phyloP scores from a whole-genome alignment of 805 yeast genomes.

The Naumovozyma castellii region DNA sequence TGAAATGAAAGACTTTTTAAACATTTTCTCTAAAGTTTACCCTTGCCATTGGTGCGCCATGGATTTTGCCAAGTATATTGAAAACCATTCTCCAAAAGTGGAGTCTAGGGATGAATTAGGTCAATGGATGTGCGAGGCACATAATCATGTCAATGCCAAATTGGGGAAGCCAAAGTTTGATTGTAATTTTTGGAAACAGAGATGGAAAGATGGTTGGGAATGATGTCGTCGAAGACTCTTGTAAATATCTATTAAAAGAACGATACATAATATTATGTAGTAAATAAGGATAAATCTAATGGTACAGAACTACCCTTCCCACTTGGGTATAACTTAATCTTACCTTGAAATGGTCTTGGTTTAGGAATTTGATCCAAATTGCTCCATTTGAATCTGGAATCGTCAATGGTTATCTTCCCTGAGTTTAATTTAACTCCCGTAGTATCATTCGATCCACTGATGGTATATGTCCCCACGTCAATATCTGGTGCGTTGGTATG shows the following conservation, averaged over 20 bases:
- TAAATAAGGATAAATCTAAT: slow-evolving; percentile 39
- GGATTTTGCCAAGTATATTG: slow-evolving; percentile 63
- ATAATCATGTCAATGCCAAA: slow-evolving; percentile 82
- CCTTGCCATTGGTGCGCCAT: slow-evolving; percentile 93
- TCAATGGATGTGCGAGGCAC: slow-evolving; percentile 89
- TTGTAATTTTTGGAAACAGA: slow-evolving; percentile 80
- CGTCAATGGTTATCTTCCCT: slow-evolving; percentile 47
- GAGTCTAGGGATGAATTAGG: slow-evolving; percentile 71
- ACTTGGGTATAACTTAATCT: slow-evolving; percentile 78
- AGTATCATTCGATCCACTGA: slow-evolving; percentile 5
- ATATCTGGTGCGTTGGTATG: slow-evolving; percentile 19
- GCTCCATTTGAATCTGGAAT: slow-evolving; percentile 56
- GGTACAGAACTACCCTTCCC: slow-evolving; percentile 94
- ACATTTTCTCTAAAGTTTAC: slow-evolving; percentile 65
- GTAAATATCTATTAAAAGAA: not conserved
- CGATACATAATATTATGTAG: not conserved
- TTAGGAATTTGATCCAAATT: slow-evolving; percentile 67
- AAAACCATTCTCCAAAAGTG: slow-evolving; percentile 44
- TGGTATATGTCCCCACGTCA: slow-evolving; percentile 15
- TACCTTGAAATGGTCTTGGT: slow-evolving; percentile 72
- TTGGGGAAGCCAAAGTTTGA: slow-evolving; percentile 80
- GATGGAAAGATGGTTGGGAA: slow-evolving; percentile 96
- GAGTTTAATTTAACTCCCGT: slow-evolving; percentile 21
- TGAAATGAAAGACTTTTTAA: slow-evolving; percentile 63
- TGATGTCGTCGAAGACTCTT: not conserved